phyloP scores from a whole-genome alignment of 495 filamentous ascomycete species.

The Penicillium waksmanii region DNA sequence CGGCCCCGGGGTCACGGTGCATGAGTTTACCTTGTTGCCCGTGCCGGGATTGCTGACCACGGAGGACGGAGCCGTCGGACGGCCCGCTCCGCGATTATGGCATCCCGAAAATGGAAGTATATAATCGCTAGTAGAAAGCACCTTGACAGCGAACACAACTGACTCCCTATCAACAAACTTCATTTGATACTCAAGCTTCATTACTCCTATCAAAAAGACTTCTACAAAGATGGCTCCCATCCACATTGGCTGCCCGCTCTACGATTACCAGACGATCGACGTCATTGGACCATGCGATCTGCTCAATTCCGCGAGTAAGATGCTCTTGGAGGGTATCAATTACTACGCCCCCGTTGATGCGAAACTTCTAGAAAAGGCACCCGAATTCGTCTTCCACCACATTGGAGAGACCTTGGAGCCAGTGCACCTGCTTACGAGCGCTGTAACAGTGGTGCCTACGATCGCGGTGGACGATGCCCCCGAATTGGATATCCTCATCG shows the following conservation, averaged over 20 bases:
- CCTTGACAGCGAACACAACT: neutral
- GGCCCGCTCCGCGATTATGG: neutral
- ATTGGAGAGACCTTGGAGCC: slow-evolving; percentile 36
- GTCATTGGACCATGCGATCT: slow-evolving; percentile 38
- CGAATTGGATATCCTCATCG: slow-evolving; percentile 32
- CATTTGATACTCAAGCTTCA: neutral
- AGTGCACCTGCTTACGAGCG: slow-evolving; percentile 23
- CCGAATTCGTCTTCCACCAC: slow-evolving; percentile 37
- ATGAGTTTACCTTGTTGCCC: neutral
- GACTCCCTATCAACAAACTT: neutral
- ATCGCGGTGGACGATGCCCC: slow-evolving; percentile 31
- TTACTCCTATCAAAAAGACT: neutral
- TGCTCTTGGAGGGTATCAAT: slow-evolving; percentile 13
- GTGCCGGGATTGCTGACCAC: neutral
- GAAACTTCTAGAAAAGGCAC: slow-evolving; percentile 20
- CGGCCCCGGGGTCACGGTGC: neutral
- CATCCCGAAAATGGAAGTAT: neutral
- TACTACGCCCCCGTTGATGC: slow-evolving; percentile 13
- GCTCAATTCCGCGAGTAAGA: slow-evolving; percentile 29
- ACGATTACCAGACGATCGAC: slow-evolving; percentile 38
- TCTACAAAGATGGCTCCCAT: slow-evolving; percentile 27
- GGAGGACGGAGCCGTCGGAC: neutral
- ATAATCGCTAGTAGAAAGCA: neutral
- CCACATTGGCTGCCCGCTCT: slow-evolving; percentile 29
- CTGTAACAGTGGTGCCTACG: slow-evolving; percentile 29